A percentile compares a stretch with the other conserved stretches of the same genome.
Evolutionary conservation across 140 eudicot species (phyloP).

Genomic region (Flaveria floridana): DNA sequence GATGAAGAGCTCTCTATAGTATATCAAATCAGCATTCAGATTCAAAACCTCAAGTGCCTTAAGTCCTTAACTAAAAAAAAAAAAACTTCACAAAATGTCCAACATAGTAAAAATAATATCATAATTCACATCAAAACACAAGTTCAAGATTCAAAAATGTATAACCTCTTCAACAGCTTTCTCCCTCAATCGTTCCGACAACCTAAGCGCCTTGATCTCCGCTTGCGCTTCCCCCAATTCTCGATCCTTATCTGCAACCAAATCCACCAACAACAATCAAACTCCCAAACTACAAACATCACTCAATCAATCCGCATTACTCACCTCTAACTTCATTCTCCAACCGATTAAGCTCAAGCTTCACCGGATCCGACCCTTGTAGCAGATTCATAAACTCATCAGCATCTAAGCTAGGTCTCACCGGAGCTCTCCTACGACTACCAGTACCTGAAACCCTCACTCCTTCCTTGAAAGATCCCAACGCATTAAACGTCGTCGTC

Average conservation of each 20-base stretch:
- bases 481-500: constrained; percentile 38
- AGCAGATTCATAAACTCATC: constrained; percentile 79
- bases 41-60: neutral
- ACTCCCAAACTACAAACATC: constrained; percentile 14
- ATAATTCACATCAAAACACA: constrained; percentile 4
- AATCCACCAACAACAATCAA: constrained; percentile 25
- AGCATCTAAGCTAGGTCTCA: constrained; percentile 79
- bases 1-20: neutral
- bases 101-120: neutral
- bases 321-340: constrained; percentile 95
- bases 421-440: constrained; percentile 55
- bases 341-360: constrained; percentile 82
- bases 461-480: constrained; percentile 60
- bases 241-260: constrained; percentile 78
- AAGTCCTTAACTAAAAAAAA: neutral
- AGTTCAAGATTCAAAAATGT: neutral
- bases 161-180: constrained; percentile 97
- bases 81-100: no score
- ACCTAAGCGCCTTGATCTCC: constrained; percentile 74
- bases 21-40: constrained; percentile 26
- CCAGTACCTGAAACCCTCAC: constrained; percentile 34
- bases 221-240: constrained; percentile 83
- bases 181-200: constrained; percentile 80
- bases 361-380: constrained; percentile 99
- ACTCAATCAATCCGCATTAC: constrained; percentile 32